Evolutionary conservation across 2,329 filamentous ascomycete species (phyloP).

Genomic region (Aspergillus sp.): DNA sequence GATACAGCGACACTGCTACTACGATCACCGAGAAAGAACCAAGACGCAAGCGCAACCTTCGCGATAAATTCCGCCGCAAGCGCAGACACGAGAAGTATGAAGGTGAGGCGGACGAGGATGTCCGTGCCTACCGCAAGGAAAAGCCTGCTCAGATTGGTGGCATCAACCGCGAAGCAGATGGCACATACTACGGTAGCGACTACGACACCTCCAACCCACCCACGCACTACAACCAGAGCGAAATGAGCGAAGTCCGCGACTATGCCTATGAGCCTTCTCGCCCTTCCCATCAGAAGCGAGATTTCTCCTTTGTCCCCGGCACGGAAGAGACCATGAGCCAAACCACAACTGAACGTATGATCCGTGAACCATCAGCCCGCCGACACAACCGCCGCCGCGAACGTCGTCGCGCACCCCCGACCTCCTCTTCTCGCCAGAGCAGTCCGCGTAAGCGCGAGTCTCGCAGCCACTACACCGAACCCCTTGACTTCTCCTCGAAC

Average conservation of each 20-base stretch:
- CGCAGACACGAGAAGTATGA: conserved; percentile 57
- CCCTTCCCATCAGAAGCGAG: conserved; percentile 28
- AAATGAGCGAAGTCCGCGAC: conserved; percentile 50
- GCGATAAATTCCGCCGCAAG: conserved; percentile 37
- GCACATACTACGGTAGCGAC: conserved; percentile 77
- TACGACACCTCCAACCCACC: conserved; percentile 63
- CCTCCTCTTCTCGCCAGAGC: conserved; percentile 33
- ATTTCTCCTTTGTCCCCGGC: conserved; percentile 52
- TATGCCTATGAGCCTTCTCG: conserved; percentile 34
- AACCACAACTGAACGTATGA: conserved; percentile 33
- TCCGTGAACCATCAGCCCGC: conserved; percentile 29
- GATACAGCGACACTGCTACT: conserved; percentile 45
- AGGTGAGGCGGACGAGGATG: conserved; percentile 63
- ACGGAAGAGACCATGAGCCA: conserved; percentile 45
- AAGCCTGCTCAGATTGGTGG: conserved; percentile 84
- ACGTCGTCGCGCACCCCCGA: conserved; percentile 25
- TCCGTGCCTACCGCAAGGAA: conserved; percentile 83
- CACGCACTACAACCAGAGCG: conserved; percentile 50
- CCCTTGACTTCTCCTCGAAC: conserved; percentile 45
- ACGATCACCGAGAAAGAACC: conserved; percentile 36
- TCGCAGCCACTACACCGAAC: conserved; percentile 44
- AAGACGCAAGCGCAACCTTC: conserved; percentile 38
- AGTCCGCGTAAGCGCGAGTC: conserved; percentile 39
- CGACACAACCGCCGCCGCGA: conserved; percentile 34
- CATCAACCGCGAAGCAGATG: conserved; percentile 79